These are phyloP conservation scores for Moricandia arvensis DNA, from an alignment of 345 rosid genomes.

Conservation along the genomic window DNA sequence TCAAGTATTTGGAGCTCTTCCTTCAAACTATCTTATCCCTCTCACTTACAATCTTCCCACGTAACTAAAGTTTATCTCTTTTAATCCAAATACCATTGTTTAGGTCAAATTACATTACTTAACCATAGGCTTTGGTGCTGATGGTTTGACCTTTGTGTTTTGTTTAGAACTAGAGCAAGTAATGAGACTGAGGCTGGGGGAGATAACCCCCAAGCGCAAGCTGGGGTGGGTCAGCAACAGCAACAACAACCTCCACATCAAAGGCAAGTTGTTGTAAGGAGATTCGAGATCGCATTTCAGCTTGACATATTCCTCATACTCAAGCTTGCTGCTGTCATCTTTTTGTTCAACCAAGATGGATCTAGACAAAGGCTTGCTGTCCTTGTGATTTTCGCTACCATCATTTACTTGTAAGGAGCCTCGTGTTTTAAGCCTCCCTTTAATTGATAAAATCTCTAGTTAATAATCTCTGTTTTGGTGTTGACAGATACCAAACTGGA, in stretches of 20 bases:
- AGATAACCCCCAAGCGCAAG: slow-evolving; percentile 36
- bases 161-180: slow-evolving; percentile 31
- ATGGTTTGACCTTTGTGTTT: not conserved
- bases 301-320: slow-evolving; percentile 83
- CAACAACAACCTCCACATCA: slow-evolving; percentile 69
- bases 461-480: too few species aligned
- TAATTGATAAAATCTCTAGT: too few species aligned
- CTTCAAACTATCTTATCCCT: slow-evolving; percentile 76
- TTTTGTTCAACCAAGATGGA: slow-evolving; percentile 97
- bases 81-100: not conserved
- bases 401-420: slow-evolving; percentile 57
- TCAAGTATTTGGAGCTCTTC: slow-evolving; percentile 62
- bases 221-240: slow-evolving; percentile 58
- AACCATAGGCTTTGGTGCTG: not conserved
- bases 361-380: slow-evolving; percentile 85
- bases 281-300: slow-evolving; percentile 92
- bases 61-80: slow-evolving; percentile 28
- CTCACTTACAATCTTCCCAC: slow-evolving; percentile 84
- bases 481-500: slow-evolving; percentile 87
- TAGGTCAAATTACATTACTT: too few species aligned
- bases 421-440: too few species aligned
- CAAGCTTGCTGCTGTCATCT: slow-evolving; percentile 91
- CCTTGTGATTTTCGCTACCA: slow-evolving; percentile 79
- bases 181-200: slow-evolving; percentile 30
- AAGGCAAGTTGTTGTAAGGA: slow-evolving; percentile 75